Conservation (phyloP, 73 alveolate species). For the Paraurostyla sp. region DNA sequence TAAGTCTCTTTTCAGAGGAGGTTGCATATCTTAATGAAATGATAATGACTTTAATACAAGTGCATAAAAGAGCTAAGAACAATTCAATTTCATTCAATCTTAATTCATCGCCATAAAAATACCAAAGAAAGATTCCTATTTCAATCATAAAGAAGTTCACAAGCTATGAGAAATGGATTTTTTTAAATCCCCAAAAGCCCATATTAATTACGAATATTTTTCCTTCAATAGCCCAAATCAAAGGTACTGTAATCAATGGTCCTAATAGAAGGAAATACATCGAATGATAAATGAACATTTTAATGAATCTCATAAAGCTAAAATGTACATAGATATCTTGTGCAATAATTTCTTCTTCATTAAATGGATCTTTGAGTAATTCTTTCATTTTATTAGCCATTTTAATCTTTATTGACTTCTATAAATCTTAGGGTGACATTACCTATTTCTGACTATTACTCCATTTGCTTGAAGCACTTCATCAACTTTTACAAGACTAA, state of each 20-base stretch:
- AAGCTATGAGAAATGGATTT: not conserved
- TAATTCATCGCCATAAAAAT: not conserved
- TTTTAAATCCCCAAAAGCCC: constrained; percentile 23
- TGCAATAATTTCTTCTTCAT: not conserved
- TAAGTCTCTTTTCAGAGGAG: not conserved
- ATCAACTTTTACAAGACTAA: too few relatives aligned
- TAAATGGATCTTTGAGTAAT: constrained; percentile 7
- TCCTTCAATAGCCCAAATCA: constrained; percentile 4
- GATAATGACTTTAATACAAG: not conserved
- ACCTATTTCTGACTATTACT: too few relatives aligned
- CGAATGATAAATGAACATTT: not conserved
- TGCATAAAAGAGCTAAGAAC: not conserved
- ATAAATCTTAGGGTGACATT: too few relatives aligned
- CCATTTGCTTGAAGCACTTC: too few relatives aligned
- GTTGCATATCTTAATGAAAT: constrained; percentile 3
- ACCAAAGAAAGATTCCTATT: not conserved
- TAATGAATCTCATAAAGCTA: not conserved
- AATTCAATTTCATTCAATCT: not conserved
- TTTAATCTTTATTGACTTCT: not conserved
- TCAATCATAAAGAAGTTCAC: not conserved
- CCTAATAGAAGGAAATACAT: not conserved
- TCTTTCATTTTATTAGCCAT: not conserved
- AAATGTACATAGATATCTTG: not conserved
- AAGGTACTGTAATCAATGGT: not conserved
- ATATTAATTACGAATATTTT: not conserved